These are phyloP conservation scores for Globisporangium irregulare DNA, from an alignment of 352 stramenopile species.

Conservation along the genomic window DNA sequence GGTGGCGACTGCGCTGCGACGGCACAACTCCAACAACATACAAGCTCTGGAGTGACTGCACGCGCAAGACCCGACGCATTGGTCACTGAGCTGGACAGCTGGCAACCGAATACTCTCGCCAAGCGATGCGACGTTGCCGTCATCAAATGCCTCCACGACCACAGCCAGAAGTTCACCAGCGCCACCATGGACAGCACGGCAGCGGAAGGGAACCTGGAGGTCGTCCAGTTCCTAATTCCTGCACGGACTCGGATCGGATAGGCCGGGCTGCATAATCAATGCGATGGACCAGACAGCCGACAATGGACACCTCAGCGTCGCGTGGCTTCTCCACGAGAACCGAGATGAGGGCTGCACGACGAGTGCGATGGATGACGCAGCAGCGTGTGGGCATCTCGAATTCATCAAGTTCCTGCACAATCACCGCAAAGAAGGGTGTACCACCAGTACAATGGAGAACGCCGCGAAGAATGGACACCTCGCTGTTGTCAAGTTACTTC, in stretches of 20 bases:
- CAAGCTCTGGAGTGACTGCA: background rate
- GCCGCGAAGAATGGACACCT: background rate
- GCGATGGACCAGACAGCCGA: background rate
- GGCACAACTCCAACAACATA: background rate
- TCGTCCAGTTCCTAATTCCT: background rate
- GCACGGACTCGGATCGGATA: background rate
- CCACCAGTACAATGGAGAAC: background rate
- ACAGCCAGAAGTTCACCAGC: background rate
- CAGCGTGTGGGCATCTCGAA: background rate
- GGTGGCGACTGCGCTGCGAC: background rate
- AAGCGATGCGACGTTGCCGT: background rate
- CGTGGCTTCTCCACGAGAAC: background rate
- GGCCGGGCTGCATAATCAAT: background rate
- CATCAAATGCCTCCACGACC: background rate
- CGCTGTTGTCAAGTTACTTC: background rate
- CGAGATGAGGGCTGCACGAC: background rate
- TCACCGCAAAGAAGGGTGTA: background rate
- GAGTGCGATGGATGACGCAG: background rate
- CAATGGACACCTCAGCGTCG: background rate
- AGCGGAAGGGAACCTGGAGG: background rate
- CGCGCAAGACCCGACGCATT: background rate
- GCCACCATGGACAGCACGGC: background rate
- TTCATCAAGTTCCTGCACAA: background rate
- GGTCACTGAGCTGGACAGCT: background rate
- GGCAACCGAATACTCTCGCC: background rate